Percentiles rank a stretch among this genome's conserved stretches.
Evolutionary conservation across 768 basidiomycete species (phyloP).

Genomic region (Mycena filopes): DNA sequence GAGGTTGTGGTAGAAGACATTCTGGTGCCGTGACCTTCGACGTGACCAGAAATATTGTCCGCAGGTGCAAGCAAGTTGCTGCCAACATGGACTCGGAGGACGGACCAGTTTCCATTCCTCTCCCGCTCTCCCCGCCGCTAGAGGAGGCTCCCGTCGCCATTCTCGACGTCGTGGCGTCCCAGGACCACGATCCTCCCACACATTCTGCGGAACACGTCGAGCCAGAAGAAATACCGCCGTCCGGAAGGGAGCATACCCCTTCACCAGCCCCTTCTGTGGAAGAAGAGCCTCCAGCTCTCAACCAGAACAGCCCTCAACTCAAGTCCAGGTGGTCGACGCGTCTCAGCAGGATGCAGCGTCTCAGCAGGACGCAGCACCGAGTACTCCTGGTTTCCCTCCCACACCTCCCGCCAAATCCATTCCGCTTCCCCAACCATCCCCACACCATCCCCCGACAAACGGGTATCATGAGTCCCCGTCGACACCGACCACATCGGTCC

Average conservation of each 20-base stretch:
- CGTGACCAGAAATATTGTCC: slow-evolving; percentile 17
- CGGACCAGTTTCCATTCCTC: slow-evolving; percentile 33
- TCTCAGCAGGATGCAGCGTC: slow-evolving; percentile 17
- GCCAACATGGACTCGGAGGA: slow-evolving; percentile 34
- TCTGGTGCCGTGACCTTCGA: background rate
- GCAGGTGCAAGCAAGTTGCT: slow-evolving; percentile 36
- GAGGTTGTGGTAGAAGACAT: slow-evolving; percentile 29
- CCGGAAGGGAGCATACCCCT: slow-evolving; percentile 11
- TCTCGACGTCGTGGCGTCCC: slow-evolving; percentile 1
- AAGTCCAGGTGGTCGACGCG: slow-evolving; percentile 18
- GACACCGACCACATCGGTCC: slow-evolving; percentile 17
- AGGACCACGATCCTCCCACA: slow-evolving; percentile 9
- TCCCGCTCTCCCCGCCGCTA: slow-evolving; percentile 38
- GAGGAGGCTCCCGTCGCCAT: slow-evolving; percentile 8
- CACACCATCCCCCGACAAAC: slow-evolving; percentile 17
- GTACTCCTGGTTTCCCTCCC: slow-evolving; percentile 32
- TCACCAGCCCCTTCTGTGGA: background rate
- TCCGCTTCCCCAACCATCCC: slow-evolving; percentile 15
- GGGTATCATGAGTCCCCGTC: slow-evolving; percentile 23
- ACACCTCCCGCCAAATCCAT: slow-evolving; percentile 32
- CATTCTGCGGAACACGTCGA: slow-evolving; percentile 15
- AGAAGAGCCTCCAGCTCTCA: background rate
- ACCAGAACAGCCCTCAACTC: background rate
- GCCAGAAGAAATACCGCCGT: slow-evolving; percentile 12
- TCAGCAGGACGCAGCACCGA: slow-evolving; percentile 12